phyloP scores from a whole-genome alignment of 208 protist genomes.

The Trypanosoma boissoni region DNA sequence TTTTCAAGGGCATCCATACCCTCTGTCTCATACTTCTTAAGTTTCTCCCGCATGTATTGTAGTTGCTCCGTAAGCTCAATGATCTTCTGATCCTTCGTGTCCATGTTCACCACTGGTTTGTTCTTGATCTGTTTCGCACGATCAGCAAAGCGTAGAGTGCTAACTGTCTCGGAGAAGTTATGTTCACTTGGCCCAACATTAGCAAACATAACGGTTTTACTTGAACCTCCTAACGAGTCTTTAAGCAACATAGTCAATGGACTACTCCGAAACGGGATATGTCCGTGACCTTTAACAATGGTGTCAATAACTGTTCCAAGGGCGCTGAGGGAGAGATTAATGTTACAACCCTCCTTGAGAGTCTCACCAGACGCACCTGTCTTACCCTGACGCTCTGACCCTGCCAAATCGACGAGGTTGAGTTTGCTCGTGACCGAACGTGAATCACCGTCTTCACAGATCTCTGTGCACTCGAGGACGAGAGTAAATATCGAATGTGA shows the following conservation, averaged over 20 bases:
- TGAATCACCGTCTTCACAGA: slow-evolving; percentile 64
- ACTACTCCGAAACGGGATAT: slow-evolving; percentile 85
- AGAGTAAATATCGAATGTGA: slow-evolving; percentile 92
- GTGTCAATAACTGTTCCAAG: slow-evolving; percentile 91
- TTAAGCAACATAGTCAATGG: slow-evolving; percentile 89
- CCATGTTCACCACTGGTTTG: slow-evolving; percentile 88
- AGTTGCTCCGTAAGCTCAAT: slow-evolving; percentile 70
- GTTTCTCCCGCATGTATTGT: slow-evolving; percentile 72
- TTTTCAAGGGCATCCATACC: slow-evolving; percentile 61
- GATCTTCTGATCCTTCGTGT: slow-evolving; percentile 89
- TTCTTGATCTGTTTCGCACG: slow-evolving; percentile 93
- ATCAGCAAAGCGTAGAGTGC: slow-evolving; percentile 86
- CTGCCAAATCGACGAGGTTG: slow-evolving; percentile 92
- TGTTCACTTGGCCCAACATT: slow-evolving; percentile 87
- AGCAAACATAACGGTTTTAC: slow-evolving; percentile 91
- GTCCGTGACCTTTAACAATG: slow-evolving; percentile 81
- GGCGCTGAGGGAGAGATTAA: slow-evolving; percentile 90
- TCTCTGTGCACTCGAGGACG: slow-evolving; percentile 75
- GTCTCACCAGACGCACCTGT: slow-evolving; percentile 90
- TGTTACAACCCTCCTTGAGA: slow-evolving; percentile 92
- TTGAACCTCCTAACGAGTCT: slow-evolving; percentile 88
- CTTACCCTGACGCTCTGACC: slow-evolving; percentile 87
- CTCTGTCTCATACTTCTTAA: slow-evolving; percentile 76
- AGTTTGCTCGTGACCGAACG: slow-evolving; percentile 82
- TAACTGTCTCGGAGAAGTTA: slow-evolving; percentile 88